Evolutionary conservation across 2,329 filamentous ascomycete genomes (phyloP), one percentile per base, ranked within the genome.

Genomic region (Trichoderma semiorbis): DNA sequence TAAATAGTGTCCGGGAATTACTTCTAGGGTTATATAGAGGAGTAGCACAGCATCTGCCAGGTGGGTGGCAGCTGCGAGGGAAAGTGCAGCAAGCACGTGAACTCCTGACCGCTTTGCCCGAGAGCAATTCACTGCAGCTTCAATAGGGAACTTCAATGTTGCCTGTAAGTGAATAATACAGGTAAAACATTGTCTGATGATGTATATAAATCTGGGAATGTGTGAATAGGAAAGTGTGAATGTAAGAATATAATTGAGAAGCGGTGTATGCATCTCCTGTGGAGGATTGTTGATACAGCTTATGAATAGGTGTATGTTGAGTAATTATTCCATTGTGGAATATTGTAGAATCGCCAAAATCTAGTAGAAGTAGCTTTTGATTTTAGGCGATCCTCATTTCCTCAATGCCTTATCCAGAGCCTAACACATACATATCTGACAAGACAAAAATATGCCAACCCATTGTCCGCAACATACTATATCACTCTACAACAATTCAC

Each of bases 81-180:
- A n/a, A 69, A 30, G 66, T 50, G 43, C 43, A 32, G 66, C 21
- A 12, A 24, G 60, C 68, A 70, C 68, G 68, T 70, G 68, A 43
- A 61, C 39, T 36, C 36, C 39, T 61, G 34, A 58, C 53, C 36
- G 53, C 53, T 70, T 32, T 28, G 18, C 12, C 7, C 16, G 18
- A 47, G 34, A 26, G 60, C 60, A 14, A 70, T 70, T 70, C 68
- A 70, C 60, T 58, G 68, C 39, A 43, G 39, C 16, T 43, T 43
- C 1, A 43, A 43, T 43, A n/a, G 39, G n/a, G n/a, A n/a, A n/a
- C 39, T 43, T 2, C 39, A 43, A 10, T 8, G 16, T 43, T 18
- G 16, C 2, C 7, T 50, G 10, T 21, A 21, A 21, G 43, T 50
- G 43, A 43, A 43, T 43, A 43, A 43, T 43, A 43, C 34, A 36